Evolutionary conservation across 768 basidiomycete species (phyloP), one percentile per base, ranked within the genome.

Genomic region (Calocera cornea): DNA sequence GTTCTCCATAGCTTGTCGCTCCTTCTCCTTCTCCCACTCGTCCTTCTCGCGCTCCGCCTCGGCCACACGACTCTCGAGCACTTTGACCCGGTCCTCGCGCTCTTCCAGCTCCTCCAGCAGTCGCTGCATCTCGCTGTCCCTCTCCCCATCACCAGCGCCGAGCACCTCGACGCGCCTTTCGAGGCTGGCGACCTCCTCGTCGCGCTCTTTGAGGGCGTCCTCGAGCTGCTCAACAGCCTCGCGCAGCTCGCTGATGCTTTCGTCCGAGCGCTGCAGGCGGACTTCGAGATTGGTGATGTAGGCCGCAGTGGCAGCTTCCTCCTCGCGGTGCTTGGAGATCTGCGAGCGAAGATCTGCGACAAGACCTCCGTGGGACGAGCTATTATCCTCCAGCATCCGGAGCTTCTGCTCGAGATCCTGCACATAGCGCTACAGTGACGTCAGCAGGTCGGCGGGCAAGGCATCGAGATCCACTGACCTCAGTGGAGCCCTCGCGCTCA

Each of bases 361-460:
- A 2, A 89, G 89, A 75, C 89, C 88, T 70, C 83, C 87, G 22
- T 90, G 90, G 11, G 83, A 82, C 40, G 89, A 75, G 17, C 86
- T 87, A 1, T 84, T 84, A 72, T 97, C 95, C 71, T 92, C 87
- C 73, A 87, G 90, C 2, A 82, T 77, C 78, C 89, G 92, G 74
- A 99, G 86, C 78, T 90, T 93, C 74, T 90, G 87, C 76, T 99
- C 95, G 34, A 98, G 80, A 74, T 98, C 95, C 33, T 86, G 89
- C 49, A 98, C 87, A 75, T 98, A 97, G 1, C 89, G 89, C 92
- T 95, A 73, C 33, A 66, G 12, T 19, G 34, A n/a, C 66, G 34
- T 50, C 67, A 27, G 31, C 14, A 64, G 34, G 47, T 34, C 60
- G 11, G 49, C 67, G 67, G 40, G 69, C 68, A 29, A 65, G 60